These are phyloP conservation scores for Neurospora tetraspora DNA, from an alignment of 495 filamentous ascomycete species.

Conservation along the genomic window DNA sequence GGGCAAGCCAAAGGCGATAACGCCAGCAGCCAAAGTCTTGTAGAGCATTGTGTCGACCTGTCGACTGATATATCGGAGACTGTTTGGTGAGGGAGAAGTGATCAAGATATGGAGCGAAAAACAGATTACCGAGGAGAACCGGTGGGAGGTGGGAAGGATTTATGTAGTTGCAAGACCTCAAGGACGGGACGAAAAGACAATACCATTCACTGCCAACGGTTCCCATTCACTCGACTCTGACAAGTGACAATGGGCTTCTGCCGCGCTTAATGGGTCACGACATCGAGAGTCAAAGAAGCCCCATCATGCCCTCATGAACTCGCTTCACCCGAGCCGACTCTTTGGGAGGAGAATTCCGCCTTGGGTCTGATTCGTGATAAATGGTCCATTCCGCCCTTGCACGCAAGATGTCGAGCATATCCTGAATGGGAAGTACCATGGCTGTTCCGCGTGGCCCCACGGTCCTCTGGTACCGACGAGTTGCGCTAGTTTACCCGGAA, in stretches of 20 bases:
- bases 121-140: background rate
- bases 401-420: background rate
- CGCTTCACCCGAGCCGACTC: background rate
- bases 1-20: constrained; percentile 20
- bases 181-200: background rate
- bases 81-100: background rate
- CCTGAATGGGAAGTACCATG: background rate
- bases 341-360: background rate
- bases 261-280: background rate
- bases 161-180: background rate
- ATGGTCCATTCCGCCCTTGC: background rate
- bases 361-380: background rate
- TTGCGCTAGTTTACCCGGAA: background rate
- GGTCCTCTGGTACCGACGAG: background rate
- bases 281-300: background rate
- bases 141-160: background rate
- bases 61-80: background rate
- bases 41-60: constrained; percentile 1
- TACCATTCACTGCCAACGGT: background rate
- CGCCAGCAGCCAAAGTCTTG: constrained; percentile 2
- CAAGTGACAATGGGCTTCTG: background rate
- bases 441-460: background rate
- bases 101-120: background rate
- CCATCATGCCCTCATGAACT: background rate
- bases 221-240: background rate